phyloP scores from a whole-genome alignment of 2,329 filamentous ascomycete species.

The Diaporthe longicolla region DNA sequence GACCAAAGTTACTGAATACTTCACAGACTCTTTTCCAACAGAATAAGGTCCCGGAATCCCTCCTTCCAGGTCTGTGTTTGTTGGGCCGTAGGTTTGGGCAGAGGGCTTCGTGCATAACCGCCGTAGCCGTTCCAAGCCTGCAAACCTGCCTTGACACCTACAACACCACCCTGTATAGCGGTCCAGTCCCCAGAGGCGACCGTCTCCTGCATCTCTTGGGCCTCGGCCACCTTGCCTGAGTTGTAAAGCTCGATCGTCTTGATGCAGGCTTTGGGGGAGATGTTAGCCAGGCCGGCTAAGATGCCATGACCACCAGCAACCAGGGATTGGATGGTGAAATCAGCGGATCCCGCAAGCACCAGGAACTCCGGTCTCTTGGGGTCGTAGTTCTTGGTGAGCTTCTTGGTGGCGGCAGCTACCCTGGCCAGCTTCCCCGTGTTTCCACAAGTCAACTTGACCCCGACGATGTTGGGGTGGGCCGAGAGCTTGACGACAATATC shows the following conservation, averaged over 20 bases:
- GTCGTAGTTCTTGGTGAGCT: conserved; percentile 51
- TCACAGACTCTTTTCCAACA: conserved; percentile 65
- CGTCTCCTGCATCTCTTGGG: conserved; percentile 74
- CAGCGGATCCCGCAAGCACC: conserved; percentile 79
- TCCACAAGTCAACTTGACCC: conserved; percentile 78
- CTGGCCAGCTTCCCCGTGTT: conserved; percentile 79
- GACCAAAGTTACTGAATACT: background rate
- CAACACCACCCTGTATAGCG: conserved; percentile 78
- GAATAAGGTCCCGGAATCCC: conserved; percentile 66
- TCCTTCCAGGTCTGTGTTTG: conserved; percentile 67
- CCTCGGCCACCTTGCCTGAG: conserved; percentile 70
- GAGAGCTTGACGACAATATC: conserved; percentile 72
- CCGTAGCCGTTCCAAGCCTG: conserved; percentile 79
- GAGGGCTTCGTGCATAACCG: conserved; percentile 62
- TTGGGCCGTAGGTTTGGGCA: conserved; percentile 65
- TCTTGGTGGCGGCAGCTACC: conserved; percentile 70
- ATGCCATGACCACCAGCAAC: conserved; percentile 79
- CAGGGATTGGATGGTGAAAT: conserved; percentile 79
- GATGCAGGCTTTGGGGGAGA: conserved; percentile 77
- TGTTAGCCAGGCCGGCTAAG: conserved; percentile 80
- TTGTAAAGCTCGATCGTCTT: conserved; percentile 72
- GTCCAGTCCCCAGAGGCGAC: conserved; percentile 80
- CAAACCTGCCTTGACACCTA: conserved; percentile 79
- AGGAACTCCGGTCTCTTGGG: conserved; percentile 67
- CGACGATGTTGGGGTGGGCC: conserved; percentile 75